Percentiles rank a stretch among this genome's conserved stretches.
Evolutionary conservation across 495 filamentous ascomycete genomes (phyloP).

Genomic region (Annulohypoxylon stygium): DNA sequence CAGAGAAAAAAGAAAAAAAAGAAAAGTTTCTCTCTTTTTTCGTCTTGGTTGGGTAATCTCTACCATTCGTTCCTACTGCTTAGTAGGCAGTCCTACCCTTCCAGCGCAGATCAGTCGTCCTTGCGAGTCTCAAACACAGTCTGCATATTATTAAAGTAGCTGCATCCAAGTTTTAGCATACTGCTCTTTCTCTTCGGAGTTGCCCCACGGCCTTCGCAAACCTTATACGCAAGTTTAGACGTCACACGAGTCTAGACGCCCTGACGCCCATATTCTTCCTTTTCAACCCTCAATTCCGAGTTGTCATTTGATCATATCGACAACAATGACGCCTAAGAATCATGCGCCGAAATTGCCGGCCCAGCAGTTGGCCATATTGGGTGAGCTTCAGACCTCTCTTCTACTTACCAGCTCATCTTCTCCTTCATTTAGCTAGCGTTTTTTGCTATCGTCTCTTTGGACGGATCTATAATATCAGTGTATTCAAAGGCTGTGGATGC

Average conservation of each 20-base stretch:
- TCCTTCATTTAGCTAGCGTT: neutral
- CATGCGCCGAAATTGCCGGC: constrained; percentile 60
- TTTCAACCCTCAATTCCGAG: neutral
- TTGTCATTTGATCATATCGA: neutral
- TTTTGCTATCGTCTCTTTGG: neutral
- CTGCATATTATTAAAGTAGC: constrained; percentile 10
- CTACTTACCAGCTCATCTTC: neutral
- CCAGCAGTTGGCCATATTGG: constrained; percentile 70
- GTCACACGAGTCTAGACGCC: neutral
- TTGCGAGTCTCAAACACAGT: constrained; percentile 16
- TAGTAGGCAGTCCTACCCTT: constrained; percentile 8
- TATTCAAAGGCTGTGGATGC: constrained; percentile 1
- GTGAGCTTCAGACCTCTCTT: constrained; percentile 60
- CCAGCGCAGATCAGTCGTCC: neutral
- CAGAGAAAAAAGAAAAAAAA: neutral
- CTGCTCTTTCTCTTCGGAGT: neutral
- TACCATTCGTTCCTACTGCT: neutral
- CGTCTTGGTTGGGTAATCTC: constrained; percentile 22
- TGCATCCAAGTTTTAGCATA: neutral
- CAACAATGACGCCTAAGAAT: constrained; percentile 52
- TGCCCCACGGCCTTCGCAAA: neutral
- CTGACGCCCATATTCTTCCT: neutral
- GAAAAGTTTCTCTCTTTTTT: constrained; percentile 5
- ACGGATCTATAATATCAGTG: constrained; percentile 4
- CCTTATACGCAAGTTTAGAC: neutral